Percentiles rank a stretch among this genome's conserved stretches.
These are phyloP conservation scores for Berkeleyomyces basicola DNA, from an alignment of 2,329 filamentous ascomycete species.

Conservation along the genomic window DNA sequence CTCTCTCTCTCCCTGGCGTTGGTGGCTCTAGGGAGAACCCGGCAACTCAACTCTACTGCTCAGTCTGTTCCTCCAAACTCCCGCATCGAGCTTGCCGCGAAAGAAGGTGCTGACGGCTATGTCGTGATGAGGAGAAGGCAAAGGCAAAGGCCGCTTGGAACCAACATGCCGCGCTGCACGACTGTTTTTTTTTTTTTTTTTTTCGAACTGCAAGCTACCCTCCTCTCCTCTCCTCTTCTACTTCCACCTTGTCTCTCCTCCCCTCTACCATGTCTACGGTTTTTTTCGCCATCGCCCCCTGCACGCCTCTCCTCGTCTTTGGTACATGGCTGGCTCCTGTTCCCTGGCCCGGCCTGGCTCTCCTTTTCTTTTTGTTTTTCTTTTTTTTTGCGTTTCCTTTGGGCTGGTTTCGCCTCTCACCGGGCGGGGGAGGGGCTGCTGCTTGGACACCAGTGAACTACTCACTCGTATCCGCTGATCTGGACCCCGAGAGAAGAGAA, in stretches of 20 bases:
- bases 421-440: too few relatives aligned
- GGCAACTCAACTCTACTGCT: too few relatives aligned
- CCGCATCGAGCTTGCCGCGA: neutral
- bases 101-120: neutral
- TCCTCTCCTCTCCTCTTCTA: neutral
- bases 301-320: neutral
- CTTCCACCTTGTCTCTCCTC: too few relatives aligned
- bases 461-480: neutral
- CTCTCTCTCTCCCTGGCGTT: too few relatives aligned
- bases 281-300: neutral
- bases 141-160: neutral
- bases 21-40: too few relatives aligned
- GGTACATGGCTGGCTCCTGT: too few relatives aligned
- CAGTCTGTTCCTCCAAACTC: neutral
- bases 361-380: neutral
- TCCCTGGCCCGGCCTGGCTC: neutral
- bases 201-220: neutral
- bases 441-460: too few relatives aligned
- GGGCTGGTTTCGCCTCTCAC: neutral
- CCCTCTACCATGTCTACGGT: too few relatives aligned
- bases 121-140: neutral
- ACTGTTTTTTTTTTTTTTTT: neutral
- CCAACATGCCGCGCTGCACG: neutral
- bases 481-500: neutral
- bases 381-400: neutral